Conservation (phyloP, 2,329 filamentous ascomycete genomes). For the Arachnopeziza araneosa region DNA sequence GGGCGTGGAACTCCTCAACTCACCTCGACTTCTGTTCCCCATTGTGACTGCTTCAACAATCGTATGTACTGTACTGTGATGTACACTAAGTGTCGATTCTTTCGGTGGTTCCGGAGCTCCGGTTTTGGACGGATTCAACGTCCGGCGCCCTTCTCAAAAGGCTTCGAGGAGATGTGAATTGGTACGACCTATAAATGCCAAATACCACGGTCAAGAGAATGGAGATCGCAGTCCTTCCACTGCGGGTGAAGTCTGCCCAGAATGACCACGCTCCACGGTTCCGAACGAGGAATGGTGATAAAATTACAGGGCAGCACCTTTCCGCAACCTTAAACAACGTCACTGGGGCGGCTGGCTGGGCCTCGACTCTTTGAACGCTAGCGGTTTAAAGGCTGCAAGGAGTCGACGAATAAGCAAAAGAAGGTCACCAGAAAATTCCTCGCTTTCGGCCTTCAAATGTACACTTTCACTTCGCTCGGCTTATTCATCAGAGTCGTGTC, state of each 20-base stretch:
- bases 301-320: neutral
- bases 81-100: slow-evolving; percentile 7
- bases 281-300: neutral
- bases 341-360: neutral
- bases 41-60: slow-evolving; percentile 22
- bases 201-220: neutral
- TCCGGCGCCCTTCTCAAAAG: neutral
- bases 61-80: slow-evolving; percentile 7
- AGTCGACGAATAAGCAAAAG: neutral
- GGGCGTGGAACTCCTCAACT: slow-evolving; percentile 5
- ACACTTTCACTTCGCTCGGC: neutral
- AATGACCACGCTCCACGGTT: neutral
- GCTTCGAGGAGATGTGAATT: neutral
- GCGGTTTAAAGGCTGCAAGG: neutral
- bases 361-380: neutral
- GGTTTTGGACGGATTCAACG: slow-evolving; percentile 9
- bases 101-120: slow-evolving; percentile 18
- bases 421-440: neutral
- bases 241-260: neutral
- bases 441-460: too few species aligned
- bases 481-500: neutral
- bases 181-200: neutral
- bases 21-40: slow-evolving; percentile 31
- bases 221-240: neutral
- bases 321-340: neutral